phyloP scores from a whole-genome alignment of 352 stramenopile species.

The Thraustochytrium striatum region DNA sequence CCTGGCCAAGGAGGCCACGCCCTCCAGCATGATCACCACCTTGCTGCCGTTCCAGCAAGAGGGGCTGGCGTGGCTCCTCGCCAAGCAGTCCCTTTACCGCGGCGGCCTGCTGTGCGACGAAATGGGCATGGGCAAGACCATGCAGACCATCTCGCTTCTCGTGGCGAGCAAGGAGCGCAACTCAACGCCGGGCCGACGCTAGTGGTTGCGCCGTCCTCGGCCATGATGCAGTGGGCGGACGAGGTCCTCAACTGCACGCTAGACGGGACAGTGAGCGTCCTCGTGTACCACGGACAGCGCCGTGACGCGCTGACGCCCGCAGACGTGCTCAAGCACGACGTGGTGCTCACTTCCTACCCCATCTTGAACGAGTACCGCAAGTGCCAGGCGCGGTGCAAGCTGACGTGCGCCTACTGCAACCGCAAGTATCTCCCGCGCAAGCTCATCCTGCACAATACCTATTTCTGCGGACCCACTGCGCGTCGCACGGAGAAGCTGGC shows the following conservation, averaged over 20 bases:
- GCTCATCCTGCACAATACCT: slow-evolving; percentile 86
- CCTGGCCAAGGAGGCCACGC: slow-evolving; percentile 51
- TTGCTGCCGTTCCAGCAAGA: slow-evolving; percentile 98
- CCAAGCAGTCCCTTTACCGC: slow-evolving; percentile 83
- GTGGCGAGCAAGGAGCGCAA: background rate
- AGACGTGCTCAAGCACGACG: slow-evolving; percentile 87
- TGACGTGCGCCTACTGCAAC: slow-evolving; percentile 90
- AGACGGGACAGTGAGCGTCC: slow-evolving; percentile 79
- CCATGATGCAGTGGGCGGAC: slow-evolving; percentile 65
- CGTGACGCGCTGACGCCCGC: slow-evolving; percentile 59
- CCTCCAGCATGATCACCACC: slow-evolving; percentile 67
- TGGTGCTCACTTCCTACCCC: slow-evolving; percentile 98
- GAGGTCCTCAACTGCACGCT: slow-evolving; percentile 87
- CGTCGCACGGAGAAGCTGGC: slow-evolving; percentile 86
- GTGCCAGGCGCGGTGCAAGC: slow-evolving; percentile 72
- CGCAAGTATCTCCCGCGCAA: slow-evolving; percentile 86
- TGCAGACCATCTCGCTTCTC: slow-evolving; percentile 50
- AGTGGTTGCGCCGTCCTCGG: background rate
- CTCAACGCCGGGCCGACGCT: slow-evolving; percentile 15
- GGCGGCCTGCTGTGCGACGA: slow-evolving; percentile 96
- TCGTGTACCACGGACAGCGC: slow-evolving; percentile 92
- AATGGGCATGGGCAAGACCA: slow-evolving; percentile 78
- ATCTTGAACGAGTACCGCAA: slow-evolving; percentile 88
- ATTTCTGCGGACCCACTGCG: slow-evolving; percentile 95
- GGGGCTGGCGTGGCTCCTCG: slow-evolving; percentile 87